Evolutionary conservation across 2,329 filamentous ascomycete genomes (phyloP).

Genomic region (Dothistroma pini): DNA sequence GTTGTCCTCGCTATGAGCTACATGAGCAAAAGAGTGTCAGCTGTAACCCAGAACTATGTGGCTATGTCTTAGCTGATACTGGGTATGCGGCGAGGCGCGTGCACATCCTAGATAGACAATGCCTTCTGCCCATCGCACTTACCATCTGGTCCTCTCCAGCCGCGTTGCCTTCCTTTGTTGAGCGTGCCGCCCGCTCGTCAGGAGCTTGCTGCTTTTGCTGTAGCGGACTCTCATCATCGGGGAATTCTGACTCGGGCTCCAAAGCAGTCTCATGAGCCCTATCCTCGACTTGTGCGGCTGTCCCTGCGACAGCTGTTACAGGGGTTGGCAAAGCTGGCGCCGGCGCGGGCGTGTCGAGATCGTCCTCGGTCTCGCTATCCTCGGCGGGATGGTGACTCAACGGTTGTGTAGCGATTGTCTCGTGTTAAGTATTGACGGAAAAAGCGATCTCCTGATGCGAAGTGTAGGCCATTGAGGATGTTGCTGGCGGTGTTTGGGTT

Average conservation of each 20-base stretch:
- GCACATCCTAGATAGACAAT: too few relatives aligned
- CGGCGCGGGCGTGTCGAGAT: not conserved
- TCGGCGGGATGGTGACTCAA: not conserved
- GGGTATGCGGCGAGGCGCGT: too few relatives aligned
- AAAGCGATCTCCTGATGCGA: not conserved
- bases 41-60: too few relatives aligned
- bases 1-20: not conserved
- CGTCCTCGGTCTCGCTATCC: constrained; percentile 1
- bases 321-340: not conserved
- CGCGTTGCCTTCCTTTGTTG: not conserved
- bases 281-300: not conserved
- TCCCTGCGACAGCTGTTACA: not conserved
- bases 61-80: too few relatives aligned
- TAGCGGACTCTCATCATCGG: not conserved
- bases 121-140: too few relatives aligned
- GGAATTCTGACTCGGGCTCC: not conserved
- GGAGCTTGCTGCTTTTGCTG: not conserved
- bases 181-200: not conserved
- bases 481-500: not conserved
- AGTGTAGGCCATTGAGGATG: not conserved
- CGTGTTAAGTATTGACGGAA: not conserved
- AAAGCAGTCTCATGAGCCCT: not conserved
- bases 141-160: not conserved
- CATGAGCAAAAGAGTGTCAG: too few relatives aligned
- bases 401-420: not conserved